A percentile compares a stretch with the other conserved stretches of the same genome.
phyloP scores from a whole-genome alignment of 2,329 filamentous ascomycete genomes.

The Fusarium nematophilum region DNA sequence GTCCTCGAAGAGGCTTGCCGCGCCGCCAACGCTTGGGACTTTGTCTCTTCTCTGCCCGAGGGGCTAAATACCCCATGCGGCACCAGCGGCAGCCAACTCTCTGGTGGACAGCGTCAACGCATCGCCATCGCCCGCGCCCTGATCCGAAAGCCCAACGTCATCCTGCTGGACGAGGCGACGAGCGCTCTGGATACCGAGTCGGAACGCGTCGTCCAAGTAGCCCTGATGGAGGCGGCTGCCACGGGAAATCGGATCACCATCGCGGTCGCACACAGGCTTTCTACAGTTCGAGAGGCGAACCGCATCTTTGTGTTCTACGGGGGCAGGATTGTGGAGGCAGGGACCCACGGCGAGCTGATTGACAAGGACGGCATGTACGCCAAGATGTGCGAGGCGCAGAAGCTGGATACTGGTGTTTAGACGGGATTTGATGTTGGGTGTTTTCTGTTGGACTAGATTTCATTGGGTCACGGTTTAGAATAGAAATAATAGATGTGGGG shows the following conservation, averaged over 20 bases:
- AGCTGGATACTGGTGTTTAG: conserved; percentile 3
- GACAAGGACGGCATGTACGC: conserved; percentile 11
- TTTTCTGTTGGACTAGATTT: too few relatives aligned
- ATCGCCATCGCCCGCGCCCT: conserved; percentile 24
- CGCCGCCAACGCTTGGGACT: conserved; percentile 18
- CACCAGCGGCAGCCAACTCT: conserved; percentile 10
- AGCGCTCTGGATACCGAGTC: conserved; percentile 17
- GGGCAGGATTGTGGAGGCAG: conserved; percentile 14
- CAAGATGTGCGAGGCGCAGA: conserved; percentile 25
- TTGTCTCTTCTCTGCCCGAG: conserved; percentile 10
- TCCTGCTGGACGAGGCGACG: conserved; percentile 16
- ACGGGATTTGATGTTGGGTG: too few relatives aligned
- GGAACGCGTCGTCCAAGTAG: conserved; percentile 13
- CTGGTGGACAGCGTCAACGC: conserved; percentile 18
- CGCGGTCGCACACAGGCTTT: conserved; percentile 22
- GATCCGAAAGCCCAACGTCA: conserved; percentile 11
- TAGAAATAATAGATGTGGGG: too few relatives aligned
- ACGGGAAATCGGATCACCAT: conserved; percentile 18
- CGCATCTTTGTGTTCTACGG: conserved; percentile 24
- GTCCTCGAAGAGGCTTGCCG: conserved; percentile 8
- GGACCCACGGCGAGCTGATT: conserved; percentile 15
- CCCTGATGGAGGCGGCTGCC: conserved; percentile 10
- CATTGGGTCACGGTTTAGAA: too few relatives aligned
- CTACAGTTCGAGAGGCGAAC: conserved; percentile 9
- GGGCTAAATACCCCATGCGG: conserved; percentile 11